Evolutionary conservation across 495 filamentous ascomycete species (phyloP).

Genomic region (Staphylotrichum longicolle): DNA sequence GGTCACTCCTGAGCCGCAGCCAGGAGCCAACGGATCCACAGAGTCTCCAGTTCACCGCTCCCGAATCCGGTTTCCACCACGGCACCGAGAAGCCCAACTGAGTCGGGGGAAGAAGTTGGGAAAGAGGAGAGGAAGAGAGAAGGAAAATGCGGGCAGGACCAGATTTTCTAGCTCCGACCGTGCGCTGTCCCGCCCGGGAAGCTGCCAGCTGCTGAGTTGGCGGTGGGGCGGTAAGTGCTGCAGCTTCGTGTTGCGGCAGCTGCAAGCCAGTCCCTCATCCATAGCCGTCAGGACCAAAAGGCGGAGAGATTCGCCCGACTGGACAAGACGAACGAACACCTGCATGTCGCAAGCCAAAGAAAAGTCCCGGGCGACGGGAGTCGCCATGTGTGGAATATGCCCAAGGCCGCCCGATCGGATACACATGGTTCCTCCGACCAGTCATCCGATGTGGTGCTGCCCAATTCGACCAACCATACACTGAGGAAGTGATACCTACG

Average conservation of each 20-base stretch:
- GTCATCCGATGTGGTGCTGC: no score
- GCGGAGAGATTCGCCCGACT: slow-evolving; percentile 15
- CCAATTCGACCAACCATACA: no score
- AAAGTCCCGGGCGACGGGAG: no score
- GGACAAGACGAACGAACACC: not conserved
- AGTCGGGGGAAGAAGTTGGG: slow-evolving; percentile 2
- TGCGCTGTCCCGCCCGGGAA: slow-evolving; percentile 14
- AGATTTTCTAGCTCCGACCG: slow-evolving; percentile 14
- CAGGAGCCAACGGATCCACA: slow-evolving; percentile 12
- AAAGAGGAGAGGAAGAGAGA: slow-evolving; percentile 3
- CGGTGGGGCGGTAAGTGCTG: slow-evolving; percentile 31
- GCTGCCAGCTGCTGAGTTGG: slow-evolving; percentile 29
- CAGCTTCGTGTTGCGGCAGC: slow-evolving; percentile 4
- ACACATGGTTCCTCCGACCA: no score
- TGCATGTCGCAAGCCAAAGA: not conserved
- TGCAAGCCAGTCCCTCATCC: not conserved
- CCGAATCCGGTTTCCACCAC: slow-evolving; percentile 14
- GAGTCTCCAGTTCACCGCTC: slow-evolving; percentile 2
- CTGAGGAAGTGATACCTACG: no score
- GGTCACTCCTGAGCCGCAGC: slow-evolving; percentile 20
- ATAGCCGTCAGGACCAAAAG: slow-evolving; percentile 2
- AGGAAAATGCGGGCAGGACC: slow-evolving; percentile 12
- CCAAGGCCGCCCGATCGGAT: no score
- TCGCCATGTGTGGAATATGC: no score
- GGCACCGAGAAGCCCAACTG: not conserved